Conservation (phyloP, 2,329 filamentous ascomycete species). For the Leptodontidium sp. region DNA sequence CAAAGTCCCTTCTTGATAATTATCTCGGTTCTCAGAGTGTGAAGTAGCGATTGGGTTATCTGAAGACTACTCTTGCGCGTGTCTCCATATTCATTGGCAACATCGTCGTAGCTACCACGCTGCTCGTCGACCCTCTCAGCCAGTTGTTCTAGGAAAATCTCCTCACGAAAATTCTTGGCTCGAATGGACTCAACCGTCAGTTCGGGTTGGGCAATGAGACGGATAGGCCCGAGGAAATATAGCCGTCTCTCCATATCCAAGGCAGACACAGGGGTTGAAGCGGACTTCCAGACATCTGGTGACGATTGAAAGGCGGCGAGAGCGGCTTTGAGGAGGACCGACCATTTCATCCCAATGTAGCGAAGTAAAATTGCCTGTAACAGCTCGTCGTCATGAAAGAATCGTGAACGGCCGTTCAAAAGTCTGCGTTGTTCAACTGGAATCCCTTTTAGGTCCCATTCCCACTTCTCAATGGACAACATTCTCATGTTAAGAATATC, state of each 20-base stretch:
- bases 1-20: conserved; percentile 57
- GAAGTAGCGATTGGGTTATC: conserved; percentile 64
- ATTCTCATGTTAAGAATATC: conserved; percentile 66
- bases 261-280: conserved; percentile 45
- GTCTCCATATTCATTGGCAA: conserved; percentile 43
- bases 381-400: conserved; percentile 66
- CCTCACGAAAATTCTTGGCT: conserved; percentile 52
- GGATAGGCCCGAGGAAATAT: conserved; percentile 52
- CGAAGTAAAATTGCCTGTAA: conserved; percentile 62
- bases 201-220: neutral
- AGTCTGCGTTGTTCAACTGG: conserved; percentile 59
- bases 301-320: conserved; percentile 43
- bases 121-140: conserved; percentile 51
- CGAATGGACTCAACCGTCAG: conserved; percentile 47
- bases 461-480: conserved; percentile 58
- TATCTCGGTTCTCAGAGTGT: conserved; percentile 62
- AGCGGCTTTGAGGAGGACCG: conserved; percentile 52
- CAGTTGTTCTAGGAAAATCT: conserved; percentile 65
- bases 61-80: conserved; percentile 53
- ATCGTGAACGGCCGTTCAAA: conserved; percentile 64
- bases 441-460: conserved; percentile 55
- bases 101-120: conserved; percentile 52
- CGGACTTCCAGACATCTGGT: conserved; percentile 32
- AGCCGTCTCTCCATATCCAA: conserved; percentile 52
- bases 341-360: conserved; percentile 60